Percentiles rank a stretch among this genome's conserved stretches.
These are phyloP conservation scores for Colletotrichum echinochloae DNA, from an alignment of 2,329 filamentous ascomycete species.

Conservation along the genomic window DNA sequence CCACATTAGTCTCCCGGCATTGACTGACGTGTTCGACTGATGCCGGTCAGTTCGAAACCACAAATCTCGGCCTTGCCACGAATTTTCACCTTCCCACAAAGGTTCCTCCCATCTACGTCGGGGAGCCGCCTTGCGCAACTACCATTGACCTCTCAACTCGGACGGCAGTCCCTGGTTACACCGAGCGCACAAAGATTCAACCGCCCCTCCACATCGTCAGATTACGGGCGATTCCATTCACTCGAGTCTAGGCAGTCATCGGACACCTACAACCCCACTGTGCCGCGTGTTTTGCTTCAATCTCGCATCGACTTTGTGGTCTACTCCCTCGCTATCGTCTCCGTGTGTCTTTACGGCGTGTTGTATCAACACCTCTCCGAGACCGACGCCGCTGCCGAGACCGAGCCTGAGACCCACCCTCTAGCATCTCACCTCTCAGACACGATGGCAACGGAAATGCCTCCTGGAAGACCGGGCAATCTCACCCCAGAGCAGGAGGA, in stretches of 20 bases:
- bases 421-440: conserved; percentile 21
- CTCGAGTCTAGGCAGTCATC: conserved; percentile 1
- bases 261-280: conserved; percentile 9
- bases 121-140: conserved; percentile 13
- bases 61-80: conserved; percentile 34
- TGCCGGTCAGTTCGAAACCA: conserved; percentile 38
- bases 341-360: conserved; percentile 35
- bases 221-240: conserved; percentile 13
- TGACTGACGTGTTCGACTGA: conserved; percentile 33
- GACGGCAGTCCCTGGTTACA: conserved; percentile 9
- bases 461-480: conserved; percentile 83
- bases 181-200: not conserved
- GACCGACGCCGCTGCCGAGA: not conserved
- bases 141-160: not conserved
- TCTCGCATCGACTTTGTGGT: conserved; percentile 35
- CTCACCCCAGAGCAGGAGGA: conserved; percentile 90
- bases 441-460: conserved; percentile 58
- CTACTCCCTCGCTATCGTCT: conserved; percentile 29
- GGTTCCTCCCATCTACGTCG: conserved; percentile 4
- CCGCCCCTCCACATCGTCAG: conserved; percentile 8
- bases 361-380: conserved; percentile 19
- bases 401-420: not conserved
- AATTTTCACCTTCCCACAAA: conserved; percentile 18
- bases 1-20: conserved; percentile 11
- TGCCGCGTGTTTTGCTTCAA: conserved; percentile 26